Percentiles rank a stretch among this genome's conserved stretches.
Conservation (phyloP, 768 basidiomycete genomes). For the Pleurotus platypus region DNA sequence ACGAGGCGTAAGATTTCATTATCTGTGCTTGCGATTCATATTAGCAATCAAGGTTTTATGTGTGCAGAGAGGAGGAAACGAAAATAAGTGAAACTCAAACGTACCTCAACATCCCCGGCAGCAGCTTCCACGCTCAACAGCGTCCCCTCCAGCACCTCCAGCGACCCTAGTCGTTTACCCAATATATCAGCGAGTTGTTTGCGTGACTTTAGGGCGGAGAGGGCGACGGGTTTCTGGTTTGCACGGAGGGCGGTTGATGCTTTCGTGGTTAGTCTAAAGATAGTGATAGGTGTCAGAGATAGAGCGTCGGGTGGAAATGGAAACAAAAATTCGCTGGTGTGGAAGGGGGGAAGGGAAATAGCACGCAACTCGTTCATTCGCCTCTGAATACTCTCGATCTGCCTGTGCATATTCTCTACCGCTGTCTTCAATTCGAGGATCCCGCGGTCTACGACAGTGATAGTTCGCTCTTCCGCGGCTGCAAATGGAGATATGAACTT, state of each 20-base stretch:
- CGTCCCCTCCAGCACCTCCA: slow-evolving; percentile 73
- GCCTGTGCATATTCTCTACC: slow-evolving; percentile 59
- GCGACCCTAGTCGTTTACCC: slow-evolving; percentile 66
- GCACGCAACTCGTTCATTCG: slow-evolving; percentile 68
- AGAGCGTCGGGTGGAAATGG: no score
- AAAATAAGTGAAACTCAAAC: slow-evolving; percentile 8
- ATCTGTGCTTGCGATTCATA: slow-evolving; percentile 47
- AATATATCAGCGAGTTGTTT: slow-evolving; percentile 80
- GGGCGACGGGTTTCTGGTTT: slow-evolving; percentile 69
- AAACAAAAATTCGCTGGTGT: background rate
- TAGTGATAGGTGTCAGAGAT: no score
- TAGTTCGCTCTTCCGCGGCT: slow-evolving; percentile 32
- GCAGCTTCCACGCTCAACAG: slow-evolving; percentile 82
- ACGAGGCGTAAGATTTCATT: slow-evolving; percentile 81
- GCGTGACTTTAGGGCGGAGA: slow-evolving; percentile 74
- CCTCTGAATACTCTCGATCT: slow-evolving; percentile 63
- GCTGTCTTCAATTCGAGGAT: slow-evolving; percentile 78
- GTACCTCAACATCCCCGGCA: slow-evolving; percentile 84
- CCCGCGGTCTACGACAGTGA: slow-evolving; percentile 80
- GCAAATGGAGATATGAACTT: slow-evolving; percentile 60
- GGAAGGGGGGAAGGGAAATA: slow-evolving; percentile 3
- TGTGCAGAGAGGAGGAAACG: background rate
- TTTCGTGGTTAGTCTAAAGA: slow-evolving; percentile 59
- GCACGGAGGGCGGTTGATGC: slow-evolving; percentile 62
- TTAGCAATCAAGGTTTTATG: background rate